Base-by-base conservation (phyloP, 495 filamentous ascomycete genomes). In the Xylaria cubensis region DNA sequence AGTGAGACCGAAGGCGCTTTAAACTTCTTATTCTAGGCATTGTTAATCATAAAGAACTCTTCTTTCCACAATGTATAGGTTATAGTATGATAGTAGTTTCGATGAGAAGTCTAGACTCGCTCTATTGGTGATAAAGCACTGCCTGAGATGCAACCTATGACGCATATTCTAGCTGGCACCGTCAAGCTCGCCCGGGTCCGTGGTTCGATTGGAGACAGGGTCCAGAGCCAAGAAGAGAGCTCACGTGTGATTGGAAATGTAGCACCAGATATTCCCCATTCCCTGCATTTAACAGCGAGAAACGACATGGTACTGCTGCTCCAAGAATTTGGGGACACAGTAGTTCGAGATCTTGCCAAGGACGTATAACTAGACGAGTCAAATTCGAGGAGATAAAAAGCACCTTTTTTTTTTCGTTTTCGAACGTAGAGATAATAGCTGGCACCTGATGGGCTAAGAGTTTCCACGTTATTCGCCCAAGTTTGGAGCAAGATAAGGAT, bases 171-270 rank as follows among this genome's bases (percentile, higher is more conserved):
- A 48, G 13, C 41, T 39, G 41, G 29, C 36, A 61, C 7, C 1
- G 32, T 39, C 9, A 41, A 10, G 26, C n/a, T 64, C 39, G 39
- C 61, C 61, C 53, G 12, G 53, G 53, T 56, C 53, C 53, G 17
- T 56, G 53, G 26, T 29, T 56, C 53, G 26, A 36, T 61, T 10
- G 15, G 41, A 21, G 41, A 50, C n/a, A 26, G 44, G 63, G 24
- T 48, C 44, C 42, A 50, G 63, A 36, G 15, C 44, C 63, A 64
- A 64, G 59, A 39, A 39, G 61, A 41, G 39, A 39, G 36, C 61
- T 64, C 61, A 44, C 34, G 61, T 64, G 61, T 39, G 21, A 12
- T 34, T 9, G 24, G 42, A 65, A 46, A 48, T 44, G 63, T 65
- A 65, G 9, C 63, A 50, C 34, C 32, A 26, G 41, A 44, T 41